Base-by-base conservation (phyloP, 495 filamentous ascomycete species). In the Hypoxylon fuscum region DNA sequence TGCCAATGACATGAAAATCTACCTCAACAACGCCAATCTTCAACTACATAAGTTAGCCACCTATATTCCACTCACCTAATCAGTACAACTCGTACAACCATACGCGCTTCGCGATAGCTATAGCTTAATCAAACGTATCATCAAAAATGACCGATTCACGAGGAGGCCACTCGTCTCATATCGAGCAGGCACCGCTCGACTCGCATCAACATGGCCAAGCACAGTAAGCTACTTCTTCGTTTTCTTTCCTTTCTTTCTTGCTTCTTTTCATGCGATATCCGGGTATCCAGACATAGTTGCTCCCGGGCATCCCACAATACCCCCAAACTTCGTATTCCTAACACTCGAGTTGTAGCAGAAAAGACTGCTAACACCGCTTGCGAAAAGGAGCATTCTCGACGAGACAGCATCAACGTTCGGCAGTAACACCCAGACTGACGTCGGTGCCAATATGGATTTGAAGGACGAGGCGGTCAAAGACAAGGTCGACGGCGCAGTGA, bases 381-480 rank as follows among this genome's bases (percentile, higher is more conserved):
- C 42, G 9, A 43, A 32, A 12, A 71, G 69, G 14, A 69, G 64
- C 46, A 64, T 60, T n/a, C 23, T 64, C 25, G 65, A 60, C 46
- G 65, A 71, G 37, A 56, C 59, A 21, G 45, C 59, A 14, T 51
- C 63, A 10, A 51, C 41, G 2, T 31, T 32, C 21, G 53, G 45
- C 12, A 63, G 41, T 22, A 47, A 49, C 9, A 53, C 62, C 2
- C 59, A 68, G n/a, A 29, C 61, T 5, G 65, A 66, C 20, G 14
- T 59, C 38, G 55, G 58, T 25, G 17, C 64, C 45, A 59, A 57
- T 22, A 27, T 56, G 17, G 64, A 62, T 23, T 12, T 29, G 0
- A 48, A 63, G 5, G 55, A 40, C n/a, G 65, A 71, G 37, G 65
- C 45, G 2, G 34, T 71, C 8, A 71, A 71, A 31, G 68, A 71